phyloP scores from a whole-genome alignment of 257 asterid species.

The Solanum pinnatisectum region DNA sequence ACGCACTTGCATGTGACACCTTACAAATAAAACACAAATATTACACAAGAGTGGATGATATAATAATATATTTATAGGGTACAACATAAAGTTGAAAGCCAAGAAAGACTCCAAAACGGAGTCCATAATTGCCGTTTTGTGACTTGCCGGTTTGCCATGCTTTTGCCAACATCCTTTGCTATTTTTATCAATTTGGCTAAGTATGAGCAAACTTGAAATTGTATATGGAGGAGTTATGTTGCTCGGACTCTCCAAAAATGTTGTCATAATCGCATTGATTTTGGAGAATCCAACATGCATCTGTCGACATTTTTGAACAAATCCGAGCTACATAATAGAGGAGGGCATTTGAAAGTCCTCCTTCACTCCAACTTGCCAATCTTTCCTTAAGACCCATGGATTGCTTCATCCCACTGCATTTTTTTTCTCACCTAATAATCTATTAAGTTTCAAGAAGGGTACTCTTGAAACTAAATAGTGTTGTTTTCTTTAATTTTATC shows the following conservation, averaged over 20 bases:
- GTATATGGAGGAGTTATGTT: neutral
- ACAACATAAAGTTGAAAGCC: slow-evolving; percentile 14
- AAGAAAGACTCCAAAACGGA: slow-evolving; percentile 31
- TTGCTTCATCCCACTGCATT: slow-evolving; percentile 23
- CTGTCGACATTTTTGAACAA: neutral
- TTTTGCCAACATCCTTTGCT: neutral
- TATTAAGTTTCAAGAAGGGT: neutral
- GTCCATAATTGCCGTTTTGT: slow-evolving; percentile 41
- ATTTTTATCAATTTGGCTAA: neutral
- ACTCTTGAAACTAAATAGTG: neutral
- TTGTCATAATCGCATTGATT: neutral
- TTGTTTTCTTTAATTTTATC: neutral
- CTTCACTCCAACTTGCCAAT: slow-evolving; percentile 4
- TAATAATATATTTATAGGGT: neutral
- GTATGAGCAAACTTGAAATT: slow-evolving; percentile 14
- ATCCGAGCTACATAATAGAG: neutral
- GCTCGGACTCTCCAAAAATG: neutral
- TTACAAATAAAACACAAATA: neutral
- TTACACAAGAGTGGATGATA: neutral
- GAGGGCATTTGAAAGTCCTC: neutral
- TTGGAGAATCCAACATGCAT: neutral
- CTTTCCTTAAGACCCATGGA: slow-evolving; percentile 18
- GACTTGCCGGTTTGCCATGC: slow-evolving; percentile 55
- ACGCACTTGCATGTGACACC: neutral
- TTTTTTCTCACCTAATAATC: neutral